phyloP scores from a whole-genome alignment of 129 eudicot genomes.

The Lonicera japonica region DNA sequence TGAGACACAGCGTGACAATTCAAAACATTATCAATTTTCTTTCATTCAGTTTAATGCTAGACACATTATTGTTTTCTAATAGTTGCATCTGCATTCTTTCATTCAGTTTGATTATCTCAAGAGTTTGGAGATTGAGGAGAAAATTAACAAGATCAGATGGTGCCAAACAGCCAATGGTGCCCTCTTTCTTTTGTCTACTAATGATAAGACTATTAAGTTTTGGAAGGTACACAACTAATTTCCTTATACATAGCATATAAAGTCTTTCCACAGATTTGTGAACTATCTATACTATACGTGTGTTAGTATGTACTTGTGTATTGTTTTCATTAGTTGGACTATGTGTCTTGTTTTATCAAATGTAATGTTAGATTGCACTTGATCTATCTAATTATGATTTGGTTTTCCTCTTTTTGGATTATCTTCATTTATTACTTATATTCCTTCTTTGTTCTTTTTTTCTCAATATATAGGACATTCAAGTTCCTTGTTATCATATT shows the following conservation, averaged over 20 bases:
- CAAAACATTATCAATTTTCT: neutral
- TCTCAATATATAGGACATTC: too few species aligned
- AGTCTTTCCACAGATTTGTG: neutral
- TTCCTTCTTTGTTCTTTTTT: neutral
- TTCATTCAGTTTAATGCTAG: too few species aligned
- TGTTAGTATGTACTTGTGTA: neutral
- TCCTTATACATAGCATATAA: neutral
- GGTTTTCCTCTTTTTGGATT: neutral
- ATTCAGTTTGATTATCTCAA: conserved; percentile 98
- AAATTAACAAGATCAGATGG: conserved; percentile 97
- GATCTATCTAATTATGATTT: neutral
- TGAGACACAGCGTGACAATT: too few species aligned
- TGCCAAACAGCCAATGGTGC: conserved; percentile 96
- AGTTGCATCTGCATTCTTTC: conserved; percentile 8
- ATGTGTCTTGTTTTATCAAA: neutral
- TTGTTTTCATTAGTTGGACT: neutral
- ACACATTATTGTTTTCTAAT: conserved; percentile 8
- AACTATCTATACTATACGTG: neutral
- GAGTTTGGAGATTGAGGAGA: conserved; percentile 99
- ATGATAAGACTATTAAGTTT: conserved; percentile 93
- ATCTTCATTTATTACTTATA: neutral
- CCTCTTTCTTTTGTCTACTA: conserved; percentile 89
- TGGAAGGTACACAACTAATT: conserved; percentile 70
- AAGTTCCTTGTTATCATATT: too few species aligned
- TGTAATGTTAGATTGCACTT: neutral